phyloP scores from a whole-genome alignment of 257 asterid species.

The Anisodus acutangulus region DNA sequence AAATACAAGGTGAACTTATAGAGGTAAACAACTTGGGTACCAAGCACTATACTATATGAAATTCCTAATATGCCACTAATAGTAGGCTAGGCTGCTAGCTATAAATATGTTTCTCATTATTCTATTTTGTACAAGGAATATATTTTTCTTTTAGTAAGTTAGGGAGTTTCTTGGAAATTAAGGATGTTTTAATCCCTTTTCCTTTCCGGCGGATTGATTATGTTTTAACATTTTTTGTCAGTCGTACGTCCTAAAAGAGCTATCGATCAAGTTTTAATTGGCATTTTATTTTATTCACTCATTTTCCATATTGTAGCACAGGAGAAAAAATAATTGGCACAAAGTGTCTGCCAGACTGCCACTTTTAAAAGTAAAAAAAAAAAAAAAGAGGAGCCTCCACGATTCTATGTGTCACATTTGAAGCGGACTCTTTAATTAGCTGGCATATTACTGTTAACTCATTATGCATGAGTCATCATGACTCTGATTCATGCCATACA shows the following conservation, averaged over 20 bases:
- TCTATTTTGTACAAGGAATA: neutral
- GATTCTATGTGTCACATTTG: neutral
- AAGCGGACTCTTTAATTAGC: neutral
- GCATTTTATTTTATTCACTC: too few relatives aligned
- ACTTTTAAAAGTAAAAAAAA: neutral
- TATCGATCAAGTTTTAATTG: too few relatives aligned
- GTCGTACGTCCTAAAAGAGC: too few relatives aligned
- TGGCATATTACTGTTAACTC: slow-evolving; percentile 6
- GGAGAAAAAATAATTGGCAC: neutral
- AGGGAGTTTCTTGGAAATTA: neutral
- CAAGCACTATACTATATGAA: neutral
- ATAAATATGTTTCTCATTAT: neutral
- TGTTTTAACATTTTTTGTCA: too few relatives aligned
- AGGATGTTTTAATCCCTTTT: neutral
- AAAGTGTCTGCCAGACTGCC: neutral
- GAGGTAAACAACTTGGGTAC: neutral
- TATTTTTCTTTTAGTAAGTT: neutral
- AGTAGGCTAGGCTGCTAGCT: neutral
- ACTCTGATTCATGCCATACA: neutral
- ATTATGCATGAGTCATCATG: neutral
- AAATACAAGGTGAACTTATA: neutral
- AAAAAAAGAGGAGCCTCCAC: neutral
- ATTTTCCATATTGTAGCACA: neutral
- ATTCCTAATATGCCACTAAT: slow-evolving; percentile 9
- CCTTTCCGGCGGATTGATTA: neutral